phyloP scores from a whole-genome alignment of 352 stramenopile species.

The Pythium graminicola region DNA sequence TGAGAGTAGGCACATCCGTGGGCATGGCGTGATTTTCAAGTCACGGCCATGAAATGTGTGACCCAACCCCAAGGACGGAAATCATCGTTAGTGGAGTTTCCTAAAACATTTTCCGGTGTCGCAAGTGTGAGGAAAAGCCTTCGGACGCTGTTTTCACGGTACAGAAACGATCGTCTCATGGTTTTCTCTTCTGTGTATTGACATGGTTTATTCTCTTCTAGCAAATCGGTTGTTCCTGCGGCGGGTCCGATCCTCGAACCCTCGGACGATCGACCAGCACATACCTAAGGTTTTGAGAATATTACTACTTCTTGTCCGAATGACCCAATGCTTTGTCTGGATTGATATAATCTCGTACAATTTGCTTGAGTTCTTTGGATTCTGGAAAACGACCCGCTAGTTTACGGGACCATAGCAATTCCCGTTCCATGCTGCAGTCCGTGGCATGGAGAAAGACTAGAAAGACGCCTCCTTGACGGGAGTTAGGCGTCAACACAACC shows the following conservation, averaged over 20 bases:
- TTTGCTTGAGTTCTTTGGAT: slow-evolving; percentile 90
- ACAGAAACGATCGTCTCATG: neutral
- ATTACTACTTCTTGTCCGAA: slow-evolving; percentile 61
- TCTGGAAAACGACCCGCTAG: slow-evolving; percentile 83
- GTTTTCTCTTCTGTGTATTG: neutral
- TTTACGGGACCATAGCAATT: slow-evolving; percentile 85
- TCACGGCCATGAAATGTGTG: slow-evolving; percentile 61
- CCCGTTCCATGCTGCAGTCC: slow-evolving; percentile 32
- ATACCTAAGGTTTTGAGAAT: slow-evolving; percentile 3
- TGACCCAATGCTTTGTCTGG: slow-evolving; percentile 82
- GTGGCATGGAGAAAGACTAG: slow-evolving; percentile 51
- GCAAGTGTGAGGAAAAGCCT: slow-evolving; percentile 55
- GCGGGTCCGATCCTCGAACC: slow-evolving; percentile 1
- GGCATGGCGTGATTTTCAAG: slow-evolving; percentile 69
- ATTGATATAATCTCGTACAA: slow-evolving; percentile 82
- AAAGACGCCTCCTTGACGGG: slow-evolving; percentile 53
- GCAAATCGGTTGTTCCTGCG: slow-evolving; percentile 18
- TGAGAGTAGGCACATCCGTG: slow-evolving; percentile 47
- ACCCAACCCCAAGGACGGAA: slow-evolving; percentile 40
- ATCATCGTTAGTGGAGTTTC: slow-evolving; percentile 30
- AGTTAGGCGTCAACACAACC: slow-evolving; percentile 60
- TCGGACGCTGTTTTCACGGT: slow-evolving; percentile 47
- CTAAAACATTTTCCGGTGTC: slow-evolving; percentile 37
- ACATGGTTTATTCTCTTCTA: neutral
- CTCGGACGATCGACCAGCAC: neutral